phyloP scores from a whole-genome alignment of 305 asterid species.

The Coffea humblotiana region DNA sequence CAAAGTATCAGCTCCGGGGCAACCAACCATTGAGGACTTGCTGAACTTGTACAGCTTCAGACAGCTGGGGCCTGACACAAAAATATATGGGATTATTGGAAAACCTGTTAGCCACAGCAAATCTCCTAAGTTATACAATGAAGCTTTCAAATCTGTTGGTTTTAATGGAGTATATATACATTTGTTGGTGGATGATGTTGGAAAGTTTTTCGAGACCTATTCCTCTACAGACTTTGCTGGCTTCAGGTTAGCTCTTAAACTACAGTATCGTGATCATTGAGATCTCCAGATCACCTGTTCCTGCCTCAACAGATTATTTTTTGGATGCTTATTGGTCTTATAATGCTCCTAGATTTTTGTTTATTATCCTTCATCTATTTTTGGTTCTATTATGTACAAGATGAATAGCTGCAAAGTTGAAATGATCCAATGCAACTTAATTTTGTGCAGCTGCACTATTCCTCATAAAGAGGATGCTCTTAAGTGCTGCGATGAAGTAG shows the following conservation, averaged over 20 bases:
- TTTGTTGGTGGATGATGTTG: conserved; percentile 78
- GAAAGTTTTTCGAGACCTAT: conserved; percentile 65
- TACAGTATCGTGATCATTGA: conserved; percentile 12
- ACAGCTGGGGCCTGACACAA: conserved; percentile 72
- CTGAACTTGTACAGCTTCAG: conserved; percentile 75
- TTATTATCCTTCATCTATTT: not conserved
- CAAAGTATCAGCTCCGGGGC: conserved; percentile 95
- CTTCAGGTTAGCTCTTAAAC: conserved; percentile 64
- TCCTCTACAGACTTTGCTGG: conserved; percentile 82
- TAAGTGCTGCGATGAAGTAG: conserved; percentile 71
- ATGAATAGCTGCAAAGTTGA: not conserved
- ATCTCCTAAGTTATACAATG: conserved; percentile 78
- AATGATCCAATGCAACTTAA: conserved; percentile 16
- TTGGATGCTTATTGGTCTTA: not conserved
- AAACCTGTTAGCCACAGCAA: conserved; percentile 97
- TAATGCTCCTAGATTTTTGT: not conserved
- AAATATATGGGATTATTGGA: conserved; percentile 81
- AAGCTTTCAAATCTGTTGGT: conserved; percentile 71
- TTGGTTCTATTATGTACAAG: not conserved
- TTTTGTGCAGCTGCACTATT: conserved; percentile 74
- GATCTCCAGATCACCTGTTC: not conserved
- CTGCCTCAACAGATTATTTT: not conserved
- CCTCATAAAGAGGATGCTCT: conserved; percentile 92
- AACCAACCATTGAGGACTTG: conserved; percentile 82
- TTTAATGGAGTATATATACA: conserved; percentile 73